phyloP scores from a whole-genome alignment of 495 filamentous ascomycete species.

The Elasticomyces elasticus region DNA sequence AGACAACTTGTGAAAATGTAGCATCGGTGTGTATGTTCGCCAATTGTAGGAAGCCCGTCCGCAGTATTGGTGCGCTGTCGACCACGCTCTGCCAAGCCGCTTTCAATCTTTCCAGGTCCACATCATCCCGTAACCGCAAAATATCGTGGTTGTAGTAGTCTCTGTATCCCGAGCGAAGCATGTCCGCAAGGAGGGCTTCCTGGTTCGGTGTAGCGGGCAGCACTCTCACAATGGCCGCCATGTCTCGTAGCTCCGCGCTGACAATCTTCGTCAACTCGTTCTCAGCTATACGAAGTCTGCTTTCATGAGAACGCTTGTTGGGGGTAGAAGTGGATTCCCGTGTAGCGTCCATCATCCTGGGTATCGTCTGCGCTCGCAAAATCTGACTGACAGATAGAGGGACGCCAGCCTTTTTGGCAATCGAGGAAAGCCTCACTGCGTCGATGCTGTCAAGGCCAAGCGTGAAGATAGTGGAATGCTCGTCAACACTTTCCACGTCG shows the following conservation, averaged over 20 bases:
- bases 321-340: too few relatives aligned
- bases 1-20: constrained; percentile 57
- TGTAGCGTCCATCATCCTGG: constrained; percentile 38
- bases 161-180: constrained; percentile 52
- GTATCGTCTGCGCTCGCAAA: constrained; percentile 58
- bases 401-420: constrained; percentile 49
- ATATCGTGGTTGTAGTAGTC: constrained; percentile 75
- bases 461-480: constrained; percentile 49
- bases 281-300: background rate
- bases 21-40: constrained; percentile 43
- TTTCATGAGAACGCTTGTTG: too few relatives aligned
- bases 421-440: constrained; percentile 55
- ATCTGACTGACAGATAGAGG: constrained; percentile 54
- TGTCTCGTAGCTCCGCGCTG: constrained; percentile 9
- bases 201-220: constrained; percentile 65
- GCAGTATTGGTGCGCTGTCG: constrained; percentile 54
- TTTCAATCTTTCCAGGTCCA: constrained; percentile 45
- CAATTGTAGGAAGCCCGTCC: constrained; percentile 59
- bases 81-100: constrained; percentile 52
- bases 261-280: background rate
- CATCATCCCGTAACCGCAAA: constrained; percentile 40
- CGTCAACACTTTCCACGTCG: constrained; percentile 38
- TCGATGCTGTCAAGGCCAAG: constrained; percentile 64
- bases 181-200: constrained; percentile 70
- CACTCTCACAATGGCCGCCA: constrained; percentile 40